These are phyloP conservation scores for Xylaria sp. DNA, from an alignment of 2,329 filamentous ascomycete genomes.

Conservation along the genomic window DNA sequence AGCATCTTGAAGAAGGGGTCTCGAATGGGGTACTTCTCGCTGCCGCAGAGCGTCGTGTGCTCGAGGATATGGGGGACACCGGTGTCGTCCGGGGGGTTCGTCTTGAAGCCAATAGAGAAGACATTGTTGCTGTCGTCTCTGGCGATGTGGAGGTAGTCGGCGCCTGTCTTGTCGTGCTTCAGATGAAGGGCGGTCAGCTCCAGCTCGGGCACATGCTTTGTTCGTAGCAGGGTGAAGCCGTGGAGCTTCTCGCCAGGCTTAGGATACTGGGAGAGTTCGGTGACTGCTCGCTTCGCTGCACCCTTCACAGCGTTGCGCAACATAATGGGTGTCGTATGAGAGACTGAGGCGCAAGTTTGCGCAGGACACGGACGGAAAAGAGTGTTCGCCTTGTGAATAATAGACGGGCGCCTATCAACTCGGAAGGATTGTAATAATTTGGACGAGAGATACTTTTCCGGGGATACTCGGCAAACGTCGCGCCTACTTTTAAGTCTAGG, in stretches of 20 bases:
- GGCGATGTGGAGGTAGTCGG: conserved; percentile 94
- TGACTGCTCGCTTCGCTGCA: conserved; percentile 71
- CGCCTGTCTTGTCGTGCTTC: conserved; percentile 93
- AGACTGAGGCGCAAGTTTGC: conserved; percentile 13
- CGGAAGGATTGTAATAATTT: neutral
- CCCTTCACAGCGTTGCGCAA: conserved; percentile 60
- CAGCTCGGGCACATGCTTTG: conserved; percentile 93
- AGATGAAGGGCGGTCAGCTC: conserved; percentile 91
- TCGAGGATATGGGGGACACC: conserved; percentile 97
- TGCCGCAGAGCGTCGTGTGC: conserved; percentile 96
- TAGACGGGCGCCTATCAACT: neutral
- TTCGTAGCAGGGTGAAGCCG: conserved; percentile 89
- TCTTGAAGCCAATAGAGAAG: conserved; percentile 99
- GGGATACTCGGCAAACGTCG: neutral
- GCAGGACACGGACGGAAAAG: conserved; percentile 18
- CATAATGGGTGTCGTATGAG: conserved; percentile 52
- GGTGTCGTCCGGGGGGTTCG: conserved; percentile 95
- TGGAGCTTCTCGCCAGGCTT: conserved; percentile 86
- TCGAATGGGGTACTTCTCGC: conserved; percentile 96
- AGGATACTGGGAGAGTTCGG: conserved; percentile 79
- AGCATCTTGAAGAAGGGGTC: conserved; percentile 99
- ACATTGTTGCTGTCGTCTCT: conserved; percentile 98
- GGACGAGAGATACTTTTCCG: conserved; percentile 6
- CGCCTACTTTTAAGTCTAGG: neutral
- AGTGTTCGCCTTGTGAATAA: neutral